Evolutionary conservation across 2,329 filamentous ascomycete species (phyloP).

Genomic region (Penicillium sp.): DNA sequence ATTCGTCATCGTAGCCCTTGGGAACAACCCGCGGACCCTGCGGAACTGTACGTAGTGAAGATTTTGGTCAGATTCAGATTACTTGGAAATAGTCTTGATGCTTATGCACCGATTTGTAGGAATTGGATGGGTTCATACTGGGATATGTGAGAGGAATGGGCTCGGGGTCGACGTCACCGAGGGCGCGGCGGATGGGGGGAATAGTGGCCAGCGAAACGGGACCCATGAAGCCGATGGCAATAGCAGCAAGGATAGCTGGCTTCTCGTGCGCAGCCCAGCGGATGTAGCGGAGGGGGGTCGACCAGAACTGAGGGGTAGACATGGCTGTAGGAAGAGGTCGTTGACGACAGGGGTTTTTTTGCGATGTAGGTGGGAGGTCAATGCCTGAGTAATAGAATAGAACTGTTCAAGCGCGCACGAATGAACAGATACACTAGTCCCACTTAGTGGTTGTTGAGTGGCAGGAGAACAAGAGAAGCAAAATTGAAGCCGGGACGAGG

Average conservation of each 20-base stretch:
- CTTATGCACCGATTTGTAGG: not conserved
- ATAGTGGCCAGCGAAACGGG: constrained; percentile 69
- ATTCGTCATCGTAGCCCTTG: constrained; percentile 49
- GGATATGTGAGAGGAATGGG: constrained; percentile 88
- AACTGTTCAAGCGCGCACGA: constrained; percentile 4
- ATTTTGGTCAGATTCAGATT: constrained; percentile 13
- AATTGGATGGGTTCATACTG: constrained; percentile 58
- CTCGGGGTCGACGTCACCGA: constrained; percentile 72
- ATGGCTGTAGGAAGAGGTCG: constrained; percentile 33
- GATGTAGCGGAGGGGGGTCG: constrained; percentile 76
- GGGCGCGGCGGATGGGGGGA: constrained; percentile 68
- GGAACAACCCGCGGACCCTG: constrained; percentile 48
- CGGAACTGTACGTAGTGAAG: constrained; percentile 39
- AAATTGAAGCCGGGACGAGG: constrained; percentile 30
- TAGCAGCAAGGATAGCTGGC: constrained; percentile 87
- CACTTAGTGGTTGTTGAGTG: constrained; percentile 13
- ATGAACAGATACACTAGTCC: constrained; percentile 5
- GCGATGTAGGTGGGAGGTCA: constrained; percentile 1
- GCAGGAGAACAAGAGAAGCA: constrained; percentile 13
- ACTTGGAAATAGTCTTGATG: not conserved
- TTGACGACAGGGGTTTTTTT: constrained; percentile 26
- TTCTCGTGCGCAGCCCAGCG: constrained; percentile 85
- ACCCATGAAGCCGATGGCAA: constrained; percentile 70
- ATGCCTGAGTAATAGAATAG: not conserved
- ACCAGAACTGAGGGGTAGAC: constrained; percentile 76